Base-by-base conservation (phyloP, 305 asterid species). In the Fraxinus greggii region DNA sequence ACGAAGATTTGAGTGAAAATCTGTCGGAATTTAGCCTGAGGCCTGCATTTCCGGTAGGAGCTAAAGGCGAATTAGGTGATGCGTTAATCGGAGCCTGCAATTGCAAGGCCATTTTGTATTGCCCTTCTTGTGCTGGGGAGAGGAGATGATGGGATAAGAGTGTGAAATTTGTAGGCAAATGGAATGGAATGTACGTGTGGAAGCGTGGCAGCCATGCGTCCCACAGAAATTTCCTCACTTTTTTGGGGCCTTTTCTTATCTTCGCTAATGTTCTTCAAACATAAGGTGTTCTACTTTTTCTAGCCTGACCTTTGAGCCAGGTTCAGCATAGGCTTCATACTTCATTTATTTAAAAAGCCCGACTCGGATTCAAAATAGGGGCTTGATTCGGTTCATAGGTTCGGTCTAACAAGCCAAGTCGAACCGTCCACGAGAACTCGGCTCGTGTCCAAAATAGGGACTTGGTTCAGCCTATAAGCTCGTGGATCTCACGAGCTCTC, bases 171-270 rank as follows among this genome's bases (percentile, higher is more conserved):
- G 78, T 81, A 67, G 77, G 83, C 70, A 70, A 48, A 21, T 59
- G 67, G 13, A 56, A 19, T 19, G 67, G 67, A 56, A 72, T 79
- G 85, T 73, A 48, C 45, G 70, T 81, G 80, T 69, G 7, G 84
- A 89, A 89, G 95, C 89, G 97, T 94, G 97, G 94, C 92, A 82
- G 82, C 79, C 94, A 85, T 88, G 79, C 92, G 83, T 83, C 91
- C 91, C 92, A 92, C 90, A 86, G 63, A 84, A 80, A 28, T 45
- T 59, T 63, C 40, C 67, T 70, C 80, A 32, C 78, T 77, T 81
- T 81, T 76, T 82, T 72, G 63, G 74, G 63, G 76, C 79, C 86
- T 35, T 72, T 84, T 80, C 84, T 87, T 72, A 82, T 86, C 87
- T 88, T 86, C 86, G 80, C 40, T 15, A 35, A 69, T 78, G 6